Evolutionary conservation across 1,284 basidiomycete genomes (phyloP), one percentile per base, ranked within the genome.

Genomic region (Rhodotorula sp.): DNA sequence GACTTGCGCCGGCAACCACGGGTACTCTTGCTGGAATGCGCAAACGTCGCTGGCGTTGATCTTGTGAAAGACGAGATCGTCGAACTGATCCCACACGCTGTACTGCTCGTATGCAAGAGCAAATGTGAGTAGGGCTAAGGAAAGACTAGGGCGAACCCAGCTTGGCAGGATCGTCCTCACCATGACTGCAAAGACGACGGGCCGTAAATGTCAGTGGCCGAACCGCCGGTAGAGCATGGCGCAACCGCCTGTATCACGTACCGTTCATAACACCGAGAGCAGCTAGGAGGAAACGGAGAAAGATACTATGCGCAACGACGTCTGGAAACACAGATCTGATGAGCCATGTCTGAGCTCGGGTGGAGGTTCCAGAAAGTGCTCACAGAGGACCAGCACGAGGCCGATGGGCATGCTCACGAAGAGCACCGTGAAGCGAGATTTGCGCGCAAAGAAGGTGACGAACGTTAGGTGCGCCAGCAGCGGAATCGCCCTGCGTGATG

Each of bases 1-100:
- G 1, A 69, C 69, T 57, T 75, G 71, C 10, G 65, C 64, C 1
- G 74, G 74, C 20, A 75, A 21, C 71, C 71, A 75, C 0, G 71
- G 68, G 43, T 75, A 72, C 21, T 59, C 7, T 4, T 58, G 21
- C 39, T 64, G 56, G 46, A 75, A 75, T 5, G 65, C 70, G 43
- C 66, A 64, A 34, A 69, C 69, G 49, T 75, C 73, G 12, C 47
- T 56, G 16, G 67, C 73, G 31, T 72, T 71, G 51, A 75, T 72
- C 56, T 72, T 72, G 31, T 67, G 65, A 5, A 66, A 54, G 26
- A 34, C 39, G 46, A 75, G 66, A 51, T 75, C 73, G 47, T 75
- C 73, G 57, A 75, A 69, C 34, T 48, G 43, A 16, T 71, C 65
- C 65, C 70, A 74, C 5, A 74, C 64, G 12, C 64, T 62, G 62